A percentile compares a stretch with the other conserved stretches of the same genome.
phyloP scores from a whole-genome alignment of 345 rosid genomes.

The Lagerstroemia speciosa region DNA sequence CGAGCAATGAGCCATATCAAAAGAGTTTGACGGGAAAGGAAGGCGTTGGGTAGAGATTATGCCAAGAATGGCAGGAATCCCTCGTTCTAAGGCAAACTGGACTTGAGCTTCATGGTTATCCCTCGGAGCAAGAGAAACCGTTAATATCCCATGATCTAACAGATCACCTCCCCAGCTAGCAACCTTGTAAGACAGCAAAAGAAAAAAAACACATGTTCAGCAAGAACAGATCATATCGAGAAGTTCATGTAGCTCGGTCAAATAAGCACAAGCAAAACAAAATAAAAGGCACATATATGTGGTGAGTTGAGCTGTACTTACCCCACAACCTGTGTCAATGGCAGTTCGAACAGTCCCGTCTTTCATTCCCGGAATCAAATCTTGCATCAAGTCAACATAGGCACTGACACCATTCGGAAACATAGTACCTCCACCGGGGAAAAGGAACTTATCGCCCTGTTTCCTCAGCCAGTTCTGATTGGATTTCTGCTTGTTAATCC shows the following conservation, averaged over 20 bases:
- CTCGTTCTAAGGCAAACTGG: constrained; percentile 95
- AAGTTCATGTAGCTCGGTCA: neutral
- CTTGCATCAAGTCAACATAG: constrained; percentile 86
- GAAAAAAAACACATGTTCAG: neutral
- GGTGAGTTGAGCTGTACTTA: constrained; percentile 22
- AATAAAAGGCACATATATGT: too few relatives aligned
- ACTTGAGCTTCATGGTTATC: constrained; percentile 99
- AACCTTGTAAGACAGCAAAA: constrained; percentile 41
- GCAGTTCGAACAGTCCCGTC: constrained; percentile 92
- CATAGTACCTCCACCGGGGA: constrained; percentile 99
- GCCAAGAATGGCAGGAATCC: constrained; percentile 95
- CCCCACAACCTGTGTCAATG: constrained; percentile 99
- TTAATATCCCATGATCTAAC: constrained; percentile 73
- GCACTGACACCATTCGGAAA: constrained; percentile 90
- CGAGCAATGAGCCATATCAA: constrained; percentile 99
- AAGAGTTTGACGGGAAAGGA: constrained; percentile 88
- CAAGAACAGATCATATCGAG: neutral
- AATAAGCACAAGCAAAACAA: neutral
- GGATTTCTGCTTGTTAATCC: constrained; percentile 93
- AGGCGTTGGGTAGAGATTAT: constrained; percentile 96
- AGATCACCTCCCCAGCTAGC: constrained; percentile 99
- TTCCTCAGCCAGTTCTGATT: constrained; percentile 92
- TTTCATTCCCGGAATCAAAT: constrained; percentile 88
- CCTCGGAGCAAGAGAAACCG: constrained; percentile 93
- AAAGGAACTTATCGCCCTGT: constrained; percentile 81